These are phyloP conservation scores for Porodaedalea pini DNA, from an alignment of 1,284 basidiomycete species.

Conservation along the genomic window DNA sequence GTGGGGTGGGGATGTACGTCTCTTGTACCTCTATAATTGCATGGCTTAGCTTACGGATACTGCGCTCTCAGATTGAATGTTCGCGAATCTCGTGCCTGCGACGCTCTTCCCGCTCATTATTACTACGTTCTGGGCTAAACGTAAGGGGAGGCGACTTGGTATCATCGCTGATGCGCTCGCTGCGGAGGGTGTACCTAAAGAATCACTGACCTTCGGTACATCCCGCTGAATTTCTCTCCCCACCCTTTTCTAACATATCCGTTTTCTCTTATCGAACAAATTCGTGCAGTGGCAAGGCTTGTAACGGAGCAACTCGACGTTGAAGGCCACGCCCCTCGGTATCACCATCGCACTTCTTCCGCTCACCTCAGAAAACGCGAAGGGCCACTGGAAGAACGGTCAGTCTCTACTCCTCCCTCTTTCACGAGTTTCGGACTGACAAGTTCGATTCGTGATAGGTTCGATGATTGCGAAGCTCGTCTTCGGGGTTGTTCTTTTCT, in stretches of 20 bases:
- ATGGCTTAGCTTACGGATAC: no score
- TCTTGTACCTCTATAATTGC: no score
- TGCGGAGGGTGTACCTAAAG: no score
- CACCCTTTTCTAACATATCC: no score
- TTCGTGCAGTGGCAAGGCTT: no score
- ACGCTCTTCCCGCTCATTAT: constrained; percentile 55
- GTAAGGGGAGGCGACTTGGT: no score
- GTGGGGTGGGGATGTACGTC: no score
- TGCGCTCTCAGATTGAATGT: constrained; percentile 56
- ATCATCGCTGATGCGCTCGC: constrained; percentile 49
- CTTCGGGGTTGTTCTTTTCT: constrained; percentile 44
- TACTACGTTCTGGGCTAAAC: constrained; percentile 74
- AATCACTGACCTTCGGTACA: constrained; percentile 65
- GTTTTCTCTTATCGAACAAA: no score
- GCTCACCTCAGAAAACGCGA: constrained; percentile 57
- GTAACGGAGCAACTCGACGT: no score
- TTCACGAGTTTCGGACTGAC: constrained; percentile 1
- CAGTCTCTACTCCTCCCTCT: constrained; percentile 16
- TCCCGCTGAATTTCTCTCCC: constrained; percentile 50
- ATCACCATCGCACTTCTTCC: no score
- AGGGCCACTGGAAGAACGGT: constrained; percentile 45
- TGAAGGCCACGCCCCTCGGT: no score
- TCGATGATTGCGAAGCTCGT: constrained; percentile 54
- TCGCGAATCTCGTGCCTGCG: constrained; percentile 54
- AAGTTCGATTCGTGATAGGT: constrained; percentile 58